These are phyloP conservation scores for Trichosporon inkin DNA, from an alignment of 1,284 basidiomycete species.

Conservation along the genomic window DNA sequence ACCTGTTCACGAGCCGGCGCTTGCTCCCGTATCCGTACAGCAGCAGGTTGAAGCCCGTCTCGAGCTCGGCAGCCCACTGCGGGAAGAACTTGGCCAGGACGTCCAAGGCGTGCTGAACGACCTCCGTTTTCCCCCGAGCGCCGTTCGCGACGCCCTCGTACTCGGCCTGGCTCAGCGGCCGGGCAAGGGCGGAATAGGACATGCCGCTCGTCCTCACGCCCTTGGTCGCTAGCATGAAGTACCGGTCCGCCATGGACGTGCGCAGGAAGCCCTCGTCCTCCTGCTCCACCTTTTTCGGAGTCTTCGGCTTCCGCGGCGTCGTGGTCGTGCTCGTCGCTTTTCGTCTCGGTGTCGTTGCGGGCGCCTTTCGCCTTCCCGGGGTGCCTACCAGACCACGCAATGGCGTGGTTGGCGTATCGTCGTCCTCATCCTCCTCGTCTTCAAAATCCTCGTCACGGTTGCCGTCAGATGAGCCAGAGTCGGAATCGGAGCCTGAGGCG, in stretches of 20 bases:
- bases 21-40: conserved; percentile 87
- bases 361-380: conserved; percentile 29
- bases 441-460: conserved; percentile 31
- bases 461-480: conserved; percentile 20
- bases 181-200: conserved; percentile 66
- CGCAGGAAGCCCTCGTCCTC: conserved; percentile 43
- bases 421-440: conserved; percentile 29
- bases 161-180: conserved; percentile 54
- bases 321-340: conserved; percentile 11
- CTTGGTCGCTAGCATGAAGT: conserved; percentile 63
- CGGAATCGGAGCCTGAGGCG: conserved; percentile 27
- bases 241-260: conserved; percentile 65
- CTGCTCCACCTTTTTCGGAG: conserved; percentile 6
- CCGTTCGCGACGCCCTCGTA: conserved; percentile 32
- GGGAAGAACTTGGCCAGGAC: conserved; percentile 11
- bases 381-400: conserved; percentile 25
- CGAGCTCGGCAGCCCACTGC: conserved; percentile 66
- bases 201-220: conserved; percentile 67
- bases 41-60: conserved; percentile 75
- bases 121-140: background rate
- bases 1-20: conserved; percentile 64
- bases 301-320: conserved; percentile 25
- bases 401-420: conserved; percentile 6
- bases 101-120: conserved; percentile 31
- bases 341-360: conserved; percentile 18